phyloP scores from a whole-genome alignment of 768 basidiomycete species.

The Steccherinum ochraceum region DNA sequence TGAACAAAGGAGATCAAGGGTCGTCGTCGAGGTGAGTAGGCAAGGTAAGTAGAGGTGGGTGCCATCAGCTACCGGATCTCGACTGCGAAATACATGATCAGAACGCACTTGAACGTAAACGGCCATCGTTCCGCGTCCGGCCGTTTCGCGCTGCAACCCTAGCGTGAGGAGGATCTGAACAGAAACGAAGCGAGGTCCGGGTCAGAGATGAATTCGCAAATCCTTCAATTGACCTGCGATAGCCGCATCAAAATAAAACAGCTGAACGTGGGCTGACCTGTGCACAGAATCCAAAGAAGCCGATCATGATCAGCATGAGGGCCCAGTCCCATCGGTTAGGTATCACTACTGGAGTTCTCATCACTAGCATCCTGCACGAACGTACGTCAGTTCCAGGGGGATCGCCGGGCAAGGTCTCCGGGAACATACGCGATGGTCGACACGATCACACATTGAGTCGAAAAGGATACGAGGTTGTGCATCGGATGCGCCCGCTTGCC shows the following conservation, averaged over 20 bases:
- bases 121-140: slow-evolving; percentile 55
- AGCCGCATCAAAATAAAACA: not conserved
- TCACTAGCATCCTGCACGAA: slow-evolving; percentile 34
- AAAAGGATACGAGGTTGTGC: slow-evolving; percentile 66
- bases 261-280: slow-evolving; percentile 22
- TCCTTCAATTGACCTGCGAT: not conserved
- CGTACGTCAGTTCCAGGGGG: not conserved
- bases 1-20: not conserved
- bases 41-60: no score
- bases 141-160: slow-evolving; percentile 61
- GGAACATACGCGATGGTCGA: slow-evolving; percentile 24
- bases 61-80: no score
- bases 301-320: slow-evolving; percentile 40
- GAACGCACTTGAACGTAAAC: slow-evolving; percentile 50
- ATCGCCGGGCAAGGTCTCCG: not conserved
- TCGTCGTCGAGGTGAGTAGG: not conserved
- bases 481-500: slow-evolving; percentile 72
- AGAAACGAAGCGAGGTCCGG: not conserved
- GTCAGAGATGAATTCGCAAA: not conserved
- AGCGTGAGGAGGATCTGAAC: slow-evolving; percentile 49
- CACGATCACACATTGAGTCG: slow-evolving; percentile 44
- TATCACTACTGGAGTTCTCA: slow-evolving; percentile 36
- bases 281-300: slow-evolving; percentile 45
- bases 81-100: no score
- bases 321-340: slow-evolving; percentile 42